Conservation (phyloP, 805 yeast genomes). For the Ogataea methanolica region DNA sequence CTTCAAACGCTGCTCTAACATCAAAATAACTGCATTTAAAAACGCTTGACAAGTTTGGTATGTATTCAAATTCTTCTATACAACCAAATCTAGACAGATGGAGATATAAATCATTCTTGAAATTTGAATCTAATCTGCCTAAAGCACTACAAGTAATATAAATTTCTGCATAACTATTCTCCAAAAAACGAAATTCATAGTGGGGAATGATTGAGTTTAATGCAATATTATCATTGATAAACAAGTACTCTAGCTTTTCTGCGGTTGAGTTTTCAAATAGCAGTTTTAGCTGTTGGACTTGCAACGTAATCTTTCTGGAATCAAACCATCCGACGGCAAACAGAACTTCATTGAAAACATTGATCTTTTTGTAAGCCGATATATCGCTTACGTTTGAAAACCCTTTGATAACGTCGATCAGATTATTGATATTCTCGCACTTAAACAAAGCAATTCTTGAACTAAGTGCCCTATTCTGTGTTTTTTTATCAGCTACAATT, state of each 20-base stretch:
- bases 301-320: slow-evolving; percentile 16
- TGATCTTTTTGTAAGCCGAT: slow-evolving; percentile 10
- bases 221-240: slow-evolving; percentile 4
- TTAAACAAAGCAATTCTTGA: slow-evolving; percentile 13
- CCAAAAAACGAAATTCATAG: slow-evolving; percentile 20
- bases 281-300: slow-evolving; percentile 12
- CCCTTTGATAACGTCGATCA: slow-evolving; percentile 6
- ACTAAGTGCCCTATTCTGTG: neutral
- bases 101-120: slow-evolving; percentile 14
- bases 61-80: slow-evolving; percentile 11
- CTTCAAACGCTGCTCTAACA: slow-evolving; percentile 30
- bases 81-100: slow-evolving; percentile 23
- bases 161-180: slow-evolving; percentile 18
- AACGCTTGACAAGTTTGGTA: slow-evolving; percentile 4
- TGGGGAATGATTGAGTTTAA: slow-evolving; percentile 12
- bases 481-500: no score
- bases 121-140: slow-evolving; percentile 1
- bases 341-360: neutral
- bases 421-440: slow-evolving; percentile 7
- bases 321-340: slow-evolving; percentile 30
- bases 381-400: slow-evolving; percentile 12
- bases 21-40: slow-evolving; percentile 32
- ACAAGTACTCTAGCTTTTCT: slow-evolving; percentile 4
- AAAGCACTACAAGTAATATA: slow-evolving; percentile 11
- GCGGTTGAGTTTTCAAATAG: slow-evolving; percentile 7